Evolutionary conservation across 2,329 filamentous ascomycete genomes (phyloP).

Genomic region (Alternaria atra): DNA sequence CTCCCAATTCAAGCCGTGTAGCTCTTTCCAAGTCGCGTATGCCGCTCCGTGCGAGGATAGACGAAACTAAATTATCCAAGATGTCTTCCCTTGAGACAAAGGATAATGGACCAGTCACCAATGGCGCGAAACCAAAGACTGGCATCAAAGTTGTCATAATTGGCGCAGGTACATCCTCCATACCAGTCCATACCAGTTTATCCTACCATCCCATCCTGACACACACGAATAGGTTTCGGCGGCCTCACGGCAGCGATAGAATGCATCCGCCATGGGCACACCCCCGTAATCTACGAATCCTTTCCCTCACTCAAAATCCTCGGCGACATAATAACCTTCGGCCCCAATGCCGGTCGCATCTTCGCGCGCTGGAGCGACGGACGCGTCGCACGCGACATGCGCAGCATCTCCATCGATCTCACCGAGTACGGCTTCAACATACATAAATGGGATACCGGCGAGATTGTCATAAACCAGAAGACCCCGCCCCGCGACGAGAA

Average conservation of each 20-base stretch:
- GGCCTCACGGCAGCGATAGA: constrained; percentile 71
- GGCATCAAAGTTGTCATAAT: constrained; percentile 65
- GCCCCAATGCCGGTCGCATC: constrained; percentile 68
- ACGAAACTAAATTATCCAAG: constrained; percentile 24
- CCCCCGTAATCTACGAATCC: constrained; percentile 66
- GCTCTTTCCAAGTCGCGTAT: constrained; percentile 13
- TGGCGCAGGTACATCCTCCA: constrained; percentile 50
- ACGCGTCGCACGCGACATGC: constrained; percentile 58
- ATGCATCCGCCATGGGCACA: constrained; percentile 68
- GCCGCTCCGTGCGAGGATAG: constrained; percentile 33
- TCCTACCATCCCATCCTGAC: neutral
- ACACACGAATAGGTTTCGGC: constrained; percentile 61
- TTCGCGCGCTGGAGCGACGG: constrained; percentile 67
- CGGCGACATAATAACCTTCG: constrained; percentile 71
- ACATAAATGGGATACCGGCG: constrained; percentile 67
- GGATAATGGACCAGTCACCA: neutral
- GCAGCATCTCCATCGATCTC: constrained; percentile 63
- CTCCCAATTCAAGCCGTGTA: neutral
- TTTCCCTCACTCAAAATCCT: constrained; percentile 66
- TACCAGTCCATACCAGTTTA: neutral
- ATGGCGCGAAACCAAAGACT: constrained; percentile 44
- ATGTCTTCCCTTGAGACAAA: constrained; percentile 32
- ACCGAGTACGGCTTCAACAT: constrained; percentile 66
- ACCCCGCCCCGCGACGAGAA: constrained; percentile 56
- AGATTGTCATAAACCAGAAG: constrained; percentile 66